Base-by-base conservation (phyloP, 495 filamentous ascomycete species). In the Aspergillus avenaceus region DNA sequence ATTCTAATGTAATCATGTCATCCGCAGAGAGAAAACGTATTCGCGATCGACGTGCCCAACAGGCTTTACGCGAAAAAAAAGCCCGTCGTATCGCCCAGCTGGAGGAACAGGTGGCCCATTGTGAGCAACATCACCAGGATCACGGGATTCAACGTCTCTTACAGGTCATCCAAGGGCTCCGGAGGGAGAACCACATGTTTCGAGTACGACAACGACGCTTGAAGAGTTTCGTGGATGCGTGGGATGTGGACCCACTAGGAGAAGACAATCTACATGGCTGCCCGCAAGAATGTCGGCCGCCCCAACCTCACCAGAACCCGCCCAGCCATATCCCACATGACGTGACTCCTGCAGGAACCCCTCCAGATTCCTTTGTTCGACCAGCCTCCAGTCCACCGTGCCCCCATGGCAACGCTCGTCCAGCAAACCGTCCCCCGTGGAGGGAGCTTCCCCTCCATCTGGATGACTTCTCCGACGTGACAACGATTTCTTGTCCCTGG, bases 1-100 rank as follows among this genome's bases (percentile, higher is more conserved):
- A n/a, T n/a, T n/a, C n/a, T n/a, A n/a, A n/a, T n/a, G n/a, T n/a
- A n/a, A n/a, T n/a, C n/a, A n/a, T n/a, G n/a, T n/a, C n/a, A n/a
- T n/a, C n/a, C n/a, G n/a, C n/a, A n/a, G n/a, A n/a, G n/a, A 58
- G 57, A 38, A 67, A 67, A 13, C 56, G 64, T 14, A 46, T 61
- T 5, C 57, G 64, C 25, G 64, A 67, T 40, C 59, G 64, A 13
- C 55, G 59, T 1, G 58, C 64, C 4, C 64, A 67, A 27, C 56
- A 64, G 31, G 62, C 43, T n/a, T 51, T 64, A 3, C 61, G 64
- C 31, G 50, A 57, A 13, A 67, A 63, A 21, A 62, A 62, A 31
- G 29, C 54, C 18, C 47, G 52, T n/a, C 52, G 60, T 21, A 51
- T 47, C 24, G 11, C 50, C 5, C 34, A 59, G 12, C 52, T 67